Percentiles rank a stretch among this genome's conserved stretches.
Evolutionary conservation across 306 rosid species (phyloP).

Genomic region (Erythrophleum fordii): DNA sequence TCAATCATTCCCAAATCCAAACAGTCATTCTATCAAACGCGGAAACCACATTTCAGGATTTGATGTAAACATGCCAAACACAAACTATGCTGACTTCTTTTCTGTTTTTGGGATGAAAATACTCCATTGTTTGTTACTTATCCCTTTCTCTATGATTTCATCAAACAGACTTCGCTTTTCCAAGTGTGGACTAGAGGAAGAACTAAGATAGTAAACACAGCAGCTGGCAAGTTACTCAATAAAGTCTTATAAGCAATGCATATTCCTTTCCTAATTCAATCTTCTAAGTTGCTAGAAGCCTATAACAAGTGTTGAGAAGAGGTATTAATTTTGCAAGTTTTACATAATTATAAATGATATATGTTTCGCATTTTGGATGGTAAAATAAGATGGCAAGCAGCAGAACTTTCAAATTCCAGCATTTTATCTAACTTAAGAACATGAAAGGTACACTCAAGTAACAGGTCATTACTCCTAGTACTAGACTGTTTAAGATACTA

Average conservation of each 20-base stretch:
- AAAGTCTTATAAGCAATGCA: neutral
- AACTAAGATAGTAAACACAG: neutral
- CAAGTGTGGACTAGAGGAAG: neutral
- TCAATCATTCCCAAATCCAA: too few species aligned
- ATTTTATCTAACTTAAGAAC: neutral
- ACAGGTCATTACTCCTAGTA: neutral
- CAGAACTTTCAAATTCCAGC: neutral
- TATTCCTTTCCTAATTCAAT: neutral
- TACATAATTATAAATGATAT: neutral
- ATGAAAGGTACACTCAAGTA: neutral
- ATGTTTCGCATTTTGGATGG: neutral
- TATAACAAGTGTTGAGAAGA: neutral
- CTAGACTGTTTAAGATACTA: neutral
- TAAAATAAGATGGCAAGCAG: neutral
- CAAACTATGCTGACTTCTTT: neutral
- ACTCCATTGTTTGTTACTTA: too few species aligned
- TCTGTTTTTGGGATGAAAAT: too few species aligned
- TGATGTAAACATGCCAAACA: neutral
- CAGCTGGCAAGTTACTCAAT: neutral
- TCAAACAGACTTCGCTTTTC: neutral
- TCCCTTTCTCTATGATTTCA: too few species aligned
- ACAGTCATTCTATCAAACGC: neutral
- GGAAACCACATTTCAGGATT: constrained; percentile 6
- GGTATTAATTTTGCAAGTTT: neutral
- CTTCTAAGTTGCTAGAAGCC: neutral